Conservation (phyloP, 495 filamentous ascomycete species). For the Neurospora sp. region DNA sequence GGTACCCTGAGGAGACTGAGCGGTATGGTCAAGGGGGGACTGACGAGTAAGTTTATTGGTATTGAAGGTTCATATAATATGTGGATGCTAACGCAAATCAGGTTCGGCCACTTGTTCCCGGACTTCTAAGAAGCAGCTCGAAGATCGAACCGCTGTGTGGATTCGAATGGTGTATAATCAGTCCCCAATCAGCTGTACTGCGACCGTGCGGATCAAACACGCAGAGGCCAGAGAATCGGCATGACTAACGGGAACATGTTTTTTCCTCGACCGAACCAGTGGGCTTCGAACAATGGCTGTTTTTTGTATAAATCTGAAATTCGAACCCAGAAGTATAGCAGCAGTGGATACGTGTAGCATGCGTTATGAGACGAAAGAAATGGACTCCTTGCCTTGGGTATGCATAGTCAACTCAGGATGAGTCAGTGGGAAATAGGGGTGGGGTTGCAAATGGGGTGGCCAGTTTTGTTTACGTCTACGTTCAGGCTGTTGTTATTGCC, state of each 20-base stretch:
- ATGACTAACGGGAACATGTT: not conserved
- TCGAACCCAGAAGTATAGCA: not conserved
- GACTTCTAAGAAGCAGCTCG: constrained; percentile 7
- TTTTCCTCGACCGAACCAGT: not conserved
- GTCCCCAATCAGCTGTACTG: not conserved
- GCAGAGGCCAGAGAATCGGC: not conserved
- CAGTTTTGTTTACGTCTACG: not conserved
- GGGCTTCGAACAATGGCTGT: not conserved
- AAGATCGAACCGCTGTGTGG: not conserved
- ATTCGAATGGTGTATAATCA: not conserved
- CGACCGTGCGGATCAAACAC: not conserved
- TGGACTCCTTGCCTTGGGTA: not conserved
- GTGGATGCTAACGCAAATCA: constrained; percentile 4
- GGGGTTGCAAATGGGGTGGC: not conserved
- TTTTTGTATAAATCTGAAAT: not conserved
- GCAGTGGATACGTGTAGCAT: not conserved
- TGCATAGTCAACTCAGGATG: not conserved
- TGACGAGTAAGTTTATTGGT: constrained; percentile 62
- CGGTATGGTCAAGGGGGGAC: constrained; percentile 67
- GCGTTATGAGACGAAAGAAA: not conserved
- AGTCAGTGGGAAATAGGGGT: not conserved
- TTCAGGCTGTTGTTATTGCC: not conserved
- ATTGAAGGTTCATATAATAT: not conserved
- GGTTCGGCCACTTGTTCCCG: constrained; percentile 7
- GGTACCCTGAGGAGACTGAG: constrained; percentile 94